These are phyloP conservation scores for Polysphondylium violaceum DNA, from an alignment of 78 protist species.

Conservation along the genomic window DNA sequence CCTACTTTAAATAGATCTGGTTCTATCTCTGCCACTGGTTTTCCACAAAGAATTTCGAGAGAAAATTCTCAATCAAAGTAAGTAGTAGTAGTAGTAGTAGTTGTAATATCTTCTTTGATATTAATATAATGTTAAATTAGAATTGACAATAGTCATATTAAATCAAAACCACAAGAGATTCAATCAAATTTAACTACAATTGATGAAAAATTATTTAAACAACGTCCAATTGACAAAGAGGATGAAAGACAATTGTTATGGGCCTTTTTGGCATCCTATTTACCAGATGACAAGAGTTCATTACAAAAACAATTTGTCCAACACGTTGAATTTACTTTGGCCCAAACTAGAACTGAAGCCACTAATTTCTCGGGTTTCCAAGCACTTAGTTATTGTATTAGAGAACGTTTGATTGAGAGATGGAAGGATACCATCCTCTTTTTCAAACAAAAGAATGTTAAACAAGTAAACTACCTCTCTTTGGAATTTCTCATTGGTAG, in stretches of 20 bases:
- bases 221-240: conserved; percentile 33
- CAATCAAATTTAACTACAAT: background rate
- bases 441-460: conserved; percentile 65
- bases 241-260: conserved; percentile 58
- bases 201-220: background rate
- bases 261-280: conserved; percentile 72
- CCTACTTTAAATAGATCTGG: conserved; percentile 27
- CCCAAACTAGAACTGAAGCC: conserved; percentile 63
- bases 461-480: conserved; percentile 82
- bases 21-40: background rate
- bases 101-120: background rate
- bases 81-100: background rate
- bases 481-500: conserved; percentile 97
- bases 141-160: background rate
- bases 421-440: conserved; percentile 86
- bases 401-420: conserved; percentile 84
- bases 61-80: background rate
- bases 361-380: conserved; percentile 61
- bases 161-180: background rate
- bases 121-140: background rate
- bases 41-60: background rate
- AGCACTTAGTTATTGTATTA: conserved; percentile 75
- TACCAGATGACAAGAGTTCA: conserved; percentile 58
- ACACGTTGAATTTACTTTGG: conserved; percentile 84
- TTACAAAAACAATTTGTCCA: conserved; percentile 72